Conservation (phyloP, 176 grass and related monocot genomes). For the Aegilops tauschii region DNA sequence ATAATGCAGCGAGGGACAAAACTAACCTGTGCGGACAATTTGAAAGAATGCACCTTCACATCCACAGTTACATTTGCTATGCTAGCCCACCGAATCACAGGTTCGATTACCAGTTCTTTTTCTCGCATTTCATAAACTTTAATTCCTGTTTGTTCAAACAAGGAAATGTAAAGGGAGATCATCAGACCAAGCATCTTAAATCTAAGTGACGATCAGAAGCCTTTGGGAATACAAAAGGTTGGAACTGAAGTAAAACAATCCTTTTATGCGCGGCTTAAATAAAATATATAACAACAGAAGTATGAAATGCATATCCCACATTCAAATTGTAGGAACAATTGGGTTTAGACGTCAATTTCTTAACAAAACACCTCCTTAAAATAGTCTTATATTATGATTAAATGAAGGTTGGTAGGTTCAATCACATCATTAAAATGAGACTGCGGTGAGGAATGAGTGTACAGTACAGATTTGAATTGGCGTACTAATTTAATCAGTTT, state of each 20-base stretch:
- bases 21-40: conserved; percentile 68
- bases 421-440: neutral
- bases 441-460: neutral
- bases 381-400: neutral
- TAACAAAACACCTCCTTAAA: neutral
- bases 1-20: neutral
- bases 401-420: neutral
- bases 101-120: conserved; percentile 85
- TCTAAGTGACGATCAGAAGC: neutral
- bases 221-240: neutral
- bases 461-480: neutral
- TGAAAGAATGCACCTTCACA: conserved; percentile 53
- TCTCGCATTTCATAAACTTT: conserved; percentile 90
- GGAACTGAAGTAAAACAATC: neutral
- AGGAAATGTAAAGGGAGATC: neutral
- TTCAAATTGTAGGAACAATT: neutral
- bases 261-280: neutral
- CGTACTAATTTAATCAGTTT: neutral
- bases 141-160: conserved; percentile 55
- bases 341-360: neutral
- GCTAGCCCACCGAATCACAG: conserved; percentile 87
- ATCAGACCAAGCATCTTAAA: neutral
- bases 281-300: neutral
- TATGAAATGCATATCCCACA: neutral
- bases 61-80: conserved; percentile 56